Evolutionary conservation across 2,329 filamentous ascomycete genomes (phyloP).

Genomic region (Penicillium janthinellum): DNA sequence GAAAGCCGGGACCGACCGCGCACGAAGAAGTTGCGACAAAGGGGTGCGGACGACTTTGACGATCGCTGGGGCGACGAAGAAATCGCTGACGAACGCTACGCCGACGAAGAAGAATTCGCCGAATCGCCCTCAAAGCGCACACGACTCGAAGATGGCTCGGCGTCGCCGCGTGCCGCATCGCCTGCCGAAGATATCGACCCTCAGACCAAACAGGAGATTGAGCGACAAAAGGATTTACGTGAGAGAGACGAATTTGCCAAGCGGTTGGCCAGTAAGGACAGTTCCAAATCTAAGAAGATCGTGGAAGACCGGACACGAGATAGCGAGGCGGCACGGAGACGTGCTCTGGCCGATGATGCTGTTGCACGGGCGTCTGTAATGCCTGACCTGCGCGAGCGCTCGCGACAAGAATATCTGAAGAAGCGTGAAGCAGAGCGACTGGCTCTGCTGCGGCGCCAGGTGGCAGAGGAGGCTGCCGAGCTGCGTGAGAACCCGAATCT

Average conservation of each 20-base stretch:
- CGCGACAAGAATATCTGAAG: conserved; percentile 88
- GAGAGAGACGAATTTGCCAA: conserved; percentile 82
- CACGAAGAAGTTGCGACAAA: conserved; percentile 55
- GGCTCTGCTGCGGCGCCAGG: conserved; percentile 83
- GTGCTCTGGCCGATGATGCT: conserved; percentile 67
- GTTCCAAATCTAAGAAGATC: conserved; percentile 68
- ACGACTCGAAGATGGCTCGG: conserved; percentile 62
- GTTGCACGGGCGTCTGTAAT: conserved; percentile 70
- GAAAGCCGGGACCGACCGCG: conserved; percentile 46
- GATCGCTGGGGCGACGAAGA: conserved; percentile 84
- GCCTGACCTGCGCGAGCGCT: conserved; percentile 77
- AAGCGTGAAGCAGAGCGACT: conserved; percentile 87
- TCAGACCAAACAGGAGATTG: conserved; percentile 59
- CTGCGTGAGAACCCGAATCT: conserved; percentile 73
- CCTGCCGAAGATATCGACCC: conserved; percentile 59
- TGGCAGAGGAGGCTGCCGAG: conserved; percentile 83
- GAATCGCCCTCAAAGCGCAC: conserved; percentile 72
- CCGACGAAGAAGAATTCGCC: conserved; percentile 61
- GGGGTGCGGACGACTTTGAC: conserved; percentile 63
- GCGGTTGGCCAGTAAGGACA: conserved; percentile 71
- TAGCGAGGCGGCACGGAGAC: conserved; percentile 61
- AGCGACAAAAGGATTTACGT: conserved; percentile 66
- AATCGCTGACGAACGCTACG: conserved; percentile 34
- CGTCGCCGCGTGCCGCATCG: conserved; percentile 32
- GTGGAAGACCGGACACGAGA: conserved; percentile 62